A percentile compares a stretch with the other conserved stretches of the same genome.
These are phyloP conservation scores for Taiozyma onychis DNA, from an alignment of 1,139 yeast genomes.

Conservation along the genomic window DNA sequence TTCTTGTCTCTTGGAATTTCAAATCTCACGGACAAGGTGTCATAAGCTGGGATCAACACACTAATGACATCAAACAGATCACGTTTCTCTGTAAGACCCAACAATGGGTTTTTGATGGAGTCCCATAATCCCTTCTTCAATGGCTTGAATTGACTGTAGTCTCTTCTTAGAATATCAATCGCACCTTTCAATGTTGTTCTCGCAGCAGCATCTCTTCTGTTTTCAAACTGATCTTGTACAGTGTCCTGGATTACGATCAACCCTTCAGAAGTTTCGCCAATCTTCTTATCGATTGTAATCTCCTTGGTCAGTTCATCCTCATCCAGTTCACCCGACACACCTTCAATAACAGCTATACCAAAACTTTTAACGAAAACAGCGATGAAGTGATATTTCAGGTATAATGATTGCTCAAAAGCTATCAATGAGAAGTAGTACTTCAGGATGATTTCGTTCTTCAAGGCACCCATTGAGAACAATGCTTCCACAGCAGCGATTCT, in stretches of 20 bases:
- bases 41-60: slow-evolving; percentile 60
- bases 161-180: slow-evolving; percentile 59
- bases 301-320: slow-evolving; percentile 51
- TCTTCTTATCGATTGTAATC: slow-evolving; percentile 16
- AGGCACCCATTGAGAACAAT: slow-evolving; percentile 67
- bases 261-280: slow-evolving; percentile 22
- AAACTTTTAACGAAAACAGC: slow-evolving; percentile 45
- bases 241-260: slow-evolving; percentile 44
- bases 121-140: slow-evolving; percentile 62
- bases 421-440: slow-evolving; percentile 56
- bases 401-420: slow-evolving; percentile 50
- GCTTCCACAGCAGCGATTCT: slow-evolving; percentile 69
- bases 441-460: slow-evolving; percentile 56
- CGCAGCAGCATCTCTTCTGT: slow-evolving; percentile 44
- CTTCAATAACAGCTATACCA: slow-evolving; percentile 66
- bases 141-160: slow-evolving; percentile 59
- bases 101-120: slow-evolving; percentile 53
- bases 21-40: slow-evolving; percentile 54
- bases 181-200: slow-evolving; percentile 38
- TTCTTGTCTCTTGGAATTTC: slow-evolving; percentile 66
- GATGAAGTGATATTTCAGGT: slow-evolving; percentile 46
- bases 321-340: slow-evolving; percentile 47
- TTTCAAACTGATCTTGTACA: slow-evolving; percentile 36
- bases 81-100: slow-evolving; percentile 58
- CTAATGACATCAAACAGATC: slow-evolving; percentile 59